These are phyloP conservation scores for Licmophora abbreviata DNA, from an alignment of 108 stramenopile species.

Conservation along the genomic window DNA sequence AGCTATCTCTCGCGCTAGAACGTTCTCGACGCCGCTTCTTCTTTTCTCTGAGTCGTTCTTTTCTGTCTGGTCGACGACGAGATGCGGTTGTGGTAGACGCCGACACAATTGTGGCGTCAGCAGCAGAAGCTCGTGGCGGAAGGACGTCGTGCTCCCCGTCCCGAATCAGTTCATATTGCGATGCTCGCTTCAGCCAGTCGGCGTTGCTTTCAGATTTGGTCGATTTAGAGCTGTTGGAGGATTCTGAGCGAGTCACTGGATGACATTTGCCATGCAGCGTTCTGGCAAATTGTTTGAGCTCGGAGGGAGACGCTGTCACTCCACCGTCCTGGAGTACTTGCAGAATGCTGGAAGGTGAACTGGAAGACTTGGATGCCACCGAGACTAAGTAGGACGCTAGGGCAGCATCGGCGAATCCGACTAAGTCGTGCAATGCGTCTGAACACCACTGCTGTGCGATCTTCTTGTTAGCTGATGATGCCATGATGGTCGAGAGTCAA, in stretches of 20 bases:
- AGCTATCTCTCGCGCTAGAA: too few relatives aligned
- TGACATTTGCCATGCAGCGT: slow-evolving; percentile 29
- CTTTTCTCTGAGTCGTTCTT: slow-evolving; percentile 22
- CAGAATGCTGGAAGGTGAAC: slow-evolving; percentile 22
- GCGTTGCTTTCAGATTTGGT: slow-evolving; percentile 24
- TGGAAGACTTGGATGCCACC: slow-evolving; percentile 34
- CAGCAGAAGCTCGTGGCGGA: background rate
- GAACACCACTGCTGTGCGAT: slow-evolving; percentile 47
- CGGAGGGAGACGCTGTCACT: slow-evolving; percentile 14
- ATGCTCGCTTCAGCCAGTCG: slow-evolving; percentile 26
- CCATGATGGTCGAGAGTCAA: background rate
- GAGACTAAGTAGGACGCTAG: slow-evolving; percentile 59
- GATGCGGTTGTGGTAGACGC: background rate
- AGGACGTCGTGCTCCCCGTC: slow-evolving; percentile 9
- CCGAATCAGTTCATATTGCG: slow-evolving; percentile 18
- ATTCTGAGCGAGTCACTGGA: background rate
- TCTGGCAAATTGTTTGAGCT: slow-evolving; percentile 26
- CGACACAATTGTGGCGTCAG: background rate
- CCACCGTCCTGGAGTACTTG: slow-evolving; percentile 48
- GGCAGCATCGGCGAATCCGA: slow-evolving; percentile 73
- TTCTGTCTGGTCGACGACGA: slow-evolving; percentile 2
- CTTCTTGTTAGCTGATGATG: background rate
- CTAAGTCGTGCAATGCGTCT: slow-evolving; percentile 62
- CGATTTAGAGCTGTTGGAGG: background rate
- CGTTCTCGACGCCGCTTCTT: slow-evolving; percentile 18